Base-by-base conservation (phyloP, 2,329 filamentous ascomycete species). In the Tolypocladium cylindrosporum region DNA sequence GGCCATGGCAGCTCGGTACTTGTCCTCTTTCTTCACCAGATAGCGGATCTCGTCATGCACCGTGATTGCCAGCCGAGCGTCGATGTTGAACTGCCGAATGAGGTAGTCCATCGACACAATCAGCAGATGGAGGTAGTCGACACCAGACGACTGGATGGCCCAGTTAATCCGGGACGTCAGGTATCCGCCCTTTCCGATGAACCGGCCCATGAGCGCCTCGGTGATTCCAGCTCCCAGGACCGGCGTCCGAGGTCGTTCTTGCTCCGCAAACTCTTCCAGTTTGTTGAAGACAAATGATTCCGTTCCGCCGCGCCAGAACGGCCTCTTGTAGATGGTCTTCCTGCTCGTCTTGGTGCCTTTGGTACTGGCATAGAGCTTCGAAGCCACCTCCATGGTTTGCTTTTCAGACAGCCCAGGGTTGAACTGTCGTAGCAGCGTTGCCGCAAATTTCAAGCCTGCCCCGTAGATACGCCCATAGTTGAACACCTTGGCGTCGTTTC, bases 381-480 rank as follows among this genome's bases (percentile, higher is more conserved):
- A 81, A 0, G 94, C 92, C 27, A 88, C 90, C 27, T 84, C 78
- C 27, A 82, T 77, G 0, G 94, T 96, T 72, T 97, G 80, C 37
- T 81, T 77, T 65, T 97, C 94, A 0, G 88, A 88, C 40, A 99
- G 76, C 24, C 75, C 80, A 1, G 93, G 91, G 66, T 97, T 97
- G 76, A 99, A 99, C 68, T 97, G 94, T 9, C 92, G 85, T 2
- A 99, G 81, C 2, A 99, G 78, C 11, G 90, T 95, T 2, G 89
- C 86, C 0, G 94, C 94, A 68, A 99, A 99, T 65, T 91, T 96
- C 55, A 97, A 77, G 0, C 94, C 95, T 5, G 94, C 95, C n/a
- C 94, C 95, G 68, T 99, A 99, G 54, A 99, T 99, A 45, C 95
- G 90, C 9, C 95, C 95, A 66, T 99, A 99, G 71, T 99, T 99